Base-by-base conservation (phyloP, 257 asterid species). In the Scutellaria galericulata region DNA sequence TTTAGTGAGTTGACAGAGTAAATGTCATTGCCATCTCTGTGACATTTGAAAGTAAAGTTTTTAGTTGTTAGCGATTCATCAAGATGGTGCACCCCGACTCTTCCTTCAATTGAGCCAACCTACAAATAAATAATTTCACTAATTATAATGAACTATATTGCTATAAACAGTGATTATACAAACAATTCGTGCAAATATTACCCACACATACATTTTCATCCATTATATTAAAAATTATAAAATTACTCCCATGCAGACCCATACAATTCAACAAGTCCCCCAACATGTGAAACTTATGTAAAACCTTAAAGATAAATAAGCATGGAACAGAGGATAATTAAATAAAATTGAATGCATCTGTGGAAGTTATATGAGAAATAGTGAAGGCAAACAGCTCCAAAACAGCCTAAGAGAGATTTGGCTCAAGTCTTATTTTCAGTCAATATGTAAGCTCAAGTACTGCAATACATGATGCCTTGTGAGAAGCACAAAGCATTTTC, bases 41-140 rank as follows among this genome's bases (percentile, higher is more conserved):
- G 99, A 81, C 99, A 95, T 83, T 95, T 95, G 89, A 95, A 94
- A 74, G 99, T 95, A 76, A 95, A 95, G 78, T 92, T 95, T 85
- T 92, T 92, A 82, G 80, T 78, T 69, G 87, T 77, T 69, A 82
- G 96, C 14, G 96, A 58, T 54, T 92, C 99, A 70, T 95, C 98
- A 48, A 92, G 86, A 79, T 95, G 98, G 82, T 95, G 99, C 48
- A 92, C 98, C 22, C 98, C 98, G 13, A 95, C 98, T 81, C 98
- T 89, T 71, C 98, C 99, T 86, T 95, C 99, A 79, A 92, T 92
- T 59, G 99, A 95, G 66, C 99, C 99, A 77, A 95, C 96, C 99
- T 95, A 85, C 62, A 67, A 55, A 46, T 60, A 52, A 40, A 55
- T 14, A 59, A 65, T 41, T 18, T 68, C 65, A 53, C 14, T 58